Evolutionary conservation across 768 basidiomycete genomes (phyloP).

Genomic region (Pleurotus citrinopileatus): DNA sequence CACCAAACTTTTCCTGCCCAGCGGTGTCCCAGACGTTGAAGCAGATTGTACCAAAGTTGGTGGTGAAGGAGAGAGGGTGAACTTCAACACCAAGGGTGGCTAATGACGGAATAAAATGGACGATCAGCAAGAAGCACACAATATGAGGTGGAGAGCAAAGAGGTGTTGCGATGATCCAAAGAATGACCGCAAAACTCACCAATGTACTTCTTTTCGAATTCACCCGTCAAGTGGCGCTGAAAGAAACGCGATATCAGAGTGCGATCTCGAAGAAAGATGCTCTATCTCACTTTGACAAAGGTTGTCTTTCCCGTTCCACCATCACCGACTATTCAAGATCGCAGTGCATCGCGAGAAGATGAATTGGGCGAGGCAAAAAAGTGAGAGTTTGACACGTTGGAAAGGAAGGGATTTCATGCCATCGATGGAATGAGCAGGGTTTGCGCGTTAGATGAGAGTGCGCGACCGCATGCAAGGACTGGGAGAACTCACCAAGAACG

Average conservation of each 20-base stretch:
- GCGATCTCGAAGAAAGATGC: slow-evolving; percentile 39
- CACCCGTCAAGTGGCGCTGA: slow-evolving; percentile 96
- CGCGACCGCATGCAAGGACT: slow-evolving; percentile 12
- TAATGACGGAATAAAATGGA: slow-evolving; percentile 36
- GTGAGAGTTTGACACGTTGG: slow-evolving; percentile 16
- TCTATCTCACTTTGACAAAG: slow-evolving; percentile 82
- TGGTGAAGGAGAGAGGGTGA: slow-evolving; percentile 92
- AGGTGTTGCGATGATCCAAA: slow-evolving; percentile 14
- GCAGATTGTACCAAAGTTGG: slow-evolving; percentile 98
- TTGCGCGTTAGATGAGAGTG: slow-evolving; percentile 26
- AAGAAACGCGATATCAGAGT: slow-evolving; percentile 47
- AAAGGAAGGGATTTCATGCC: slow-evolving; percentile 26
- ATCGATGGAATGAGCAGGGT: slow-evolving; percentile 51
- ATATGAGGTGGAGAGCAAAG: slow-evolving; percentile 17
- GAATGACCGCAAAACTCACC: slow-evolving; percentile 49
- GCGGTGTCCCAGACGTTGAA: slow-evolving; percentile 99
- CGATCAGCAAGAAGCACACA: slow-evolving; percentile 13
- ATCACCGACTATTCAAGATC: slow-evolving; percentile 70
- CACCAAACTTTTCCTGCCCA: slow-evolving; percentile 99
- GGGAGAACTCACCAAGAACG: slow-evolving; percentile 77
- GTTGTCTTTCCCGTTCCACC: slow-evolving; percentile 98
- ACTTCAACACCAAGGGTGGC: slow-evolving; percentile 99
- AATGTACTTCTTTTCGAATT: slow-evolving; percentile 99
- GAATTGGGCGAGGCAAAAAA: slow-evolving; percentile 15
- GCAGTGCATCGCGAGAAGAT: slow-evolving; percentile 20